A percentile compares a stretch with the other conserved stretches of the same genome.
phyloP scores from a whole-genome alignment of 768 basidiomycete genomes.

The Tulasnella sp. region DNA sequence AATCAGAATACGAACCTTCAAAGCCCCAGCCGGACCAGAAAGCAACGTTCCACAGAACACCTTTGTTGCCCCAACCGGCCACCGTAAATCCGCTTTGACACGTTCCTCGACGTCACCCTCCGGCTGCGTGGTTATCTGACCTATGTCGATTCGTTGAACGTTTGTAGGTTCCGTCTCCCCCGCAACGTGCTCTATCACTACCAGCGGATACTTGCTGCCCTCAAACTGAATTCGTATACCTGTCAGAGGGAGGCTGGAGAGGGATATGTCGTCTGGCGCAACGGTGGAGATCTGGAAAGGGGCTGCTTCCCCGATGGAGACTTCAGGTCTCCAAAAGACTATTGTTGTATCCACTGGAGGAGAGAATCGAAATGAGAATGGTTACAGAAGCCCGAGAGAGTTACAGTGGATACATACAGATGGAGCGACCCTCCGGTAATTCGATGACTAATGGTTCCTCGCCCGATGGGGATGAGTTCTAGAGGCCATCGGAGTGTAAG shows the following conservation, averaged over 20 bases:
- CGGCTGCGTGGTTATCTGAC: conserved; percentile 16
- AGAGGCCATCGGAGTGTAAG: conserved; percentile 1
- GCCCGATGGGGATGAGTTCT: conserved; percentile 58
- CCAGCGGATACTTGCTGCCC: conserved; percentile 37
- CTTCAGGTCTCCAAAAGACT: conserved; percentile 60
- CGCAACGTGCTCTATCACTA: conserved; percentile 34
- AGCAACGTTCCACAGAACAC: conserved; percentile 9
- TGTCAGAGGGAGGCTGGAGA: conserved; percentile 50
- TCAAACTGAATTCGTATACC: conserved; percentile 47
- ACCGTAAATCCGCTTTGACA: conserved; percentile 8
- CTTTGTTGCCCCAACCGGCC: conserved; percentile 3
- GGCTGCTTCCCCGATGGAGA: conserved; percentile 45
- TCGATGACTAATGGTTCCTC: conserved; percentile 50
- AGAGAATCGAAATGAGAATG: conserved; percentile 8
- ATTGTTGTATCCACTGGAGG: conserved; percentile 39
- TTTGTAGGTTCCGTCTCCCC: conserved; percentile 6
- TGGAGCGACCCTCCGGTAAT: conserved; percentile 47
- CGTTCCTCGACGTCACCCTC: not conserved
- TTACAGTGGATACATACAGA: conserved; percentile 36
- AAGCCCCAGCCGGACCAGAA: not conserved
- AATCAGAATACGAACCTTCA: conserved; percentile 4
- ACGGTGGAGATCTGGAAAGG: conserved; percentile 66
- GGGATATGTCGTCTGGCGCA: conserved; percentile 36
- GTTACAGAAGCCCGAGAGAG: not conserved
- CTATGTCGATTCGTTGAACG: not conserved